phyloP scores from a whole-genome alignment of 2,329 filamentous ascomycete species.

The Penicillium sp. region DNA sequence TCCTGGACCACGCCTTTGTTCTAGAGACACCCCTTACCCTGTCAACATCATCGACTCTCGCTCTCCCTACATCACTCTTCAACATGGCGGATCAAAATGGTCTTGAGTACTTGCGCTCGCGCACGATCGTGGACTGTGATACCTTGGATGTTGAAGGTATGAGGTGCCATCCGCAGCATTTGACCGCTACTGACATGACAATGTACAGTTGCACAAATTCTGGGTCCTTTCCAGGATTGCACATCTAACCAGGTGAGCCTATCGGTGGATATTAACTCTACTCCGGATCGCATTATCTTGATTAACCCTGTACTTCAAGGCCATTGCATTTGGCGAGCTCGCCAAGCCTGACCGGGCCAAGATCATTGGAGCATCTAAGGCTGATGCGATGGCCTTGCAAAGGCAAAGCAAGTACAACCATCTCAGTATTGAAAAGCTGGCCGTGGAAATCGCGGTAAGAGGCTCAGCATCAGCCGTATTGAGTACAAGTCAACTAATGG shows the following conservation, averaged over 20 bases:
- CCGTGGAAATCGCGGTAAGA: conserved; percentile 58
- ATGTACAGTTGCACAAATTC: conserved; percentile 44
- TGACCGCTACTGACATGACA: conserved; percentile 4
- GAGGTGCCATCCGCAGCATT: not conserved
- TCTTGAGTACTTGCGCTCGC: conserved; percentile 48
- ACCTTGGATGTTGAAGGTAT: conserved; percentile 53
- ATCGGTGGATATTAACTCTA: not conserved
- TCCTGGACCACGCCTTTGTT: not conserved
- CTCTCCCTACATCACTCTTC: not conserved
- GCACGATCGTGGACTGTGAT: conserved; percentile 55
- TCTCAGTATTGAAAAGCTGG: conserved; percentile 50
- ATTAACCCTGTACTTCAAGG: conserved; percentile 28
- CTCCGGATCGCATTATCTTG: not conserved
- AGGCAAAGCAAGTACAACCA: conserved; percentile 37
- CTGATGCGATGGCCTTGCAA: conserved; percentile 40
- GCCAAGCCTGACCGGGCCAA: conserved; percentile 42
- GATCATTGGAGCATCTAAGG: conserved; percentile 22
- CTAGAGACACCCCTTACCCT: no score
- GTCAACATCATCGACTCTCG: not conserved
- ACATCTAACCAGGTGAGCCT: conserved; percentile 55
- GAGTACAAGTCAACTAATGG: not conserved
- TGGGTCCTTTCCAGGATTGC: conserved; percentile 55
- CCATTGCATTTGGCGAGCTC: conserved; percentile 54
- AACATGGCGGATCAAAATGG: conserved; percentile 26
- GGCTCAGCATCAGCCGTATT: no score